phyloP scores from a whole-genome alignment of 495 filamentous ascomycete species.

The Penicillium antarcticum region DNA sequence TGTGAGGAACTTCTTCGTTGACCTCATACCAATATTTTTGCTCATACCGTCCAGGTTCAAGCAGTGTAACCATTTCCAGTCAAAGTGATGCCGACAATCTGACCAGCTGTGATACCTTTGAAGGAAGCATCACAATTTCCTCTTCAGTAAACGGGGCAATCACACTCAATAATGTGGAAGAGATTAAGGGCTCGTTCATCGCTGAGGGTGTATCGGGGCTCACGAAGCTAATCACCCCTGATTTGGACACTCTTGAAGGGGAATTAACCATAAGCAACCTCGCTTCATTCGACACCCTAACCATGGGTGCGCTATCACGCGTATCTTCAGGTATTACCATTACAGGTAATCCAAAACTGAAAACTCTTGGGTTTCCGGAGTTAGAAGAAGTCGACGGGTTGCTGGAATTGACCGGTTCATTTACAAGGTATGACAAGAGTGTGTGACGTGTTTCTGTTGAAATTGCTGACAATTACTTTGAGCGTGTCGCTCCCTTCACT shows the following conservation, averaged over 20 bases:
- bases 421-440: conserved; percentile 17
- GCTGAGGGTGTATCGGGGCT: conserved; percentile 17
- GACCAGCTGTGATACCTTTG: conserved; percentile 22
- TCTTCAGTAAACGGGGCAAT: conserved; percentile 23
- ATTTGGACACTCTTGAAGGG: conserved; percentile 24
- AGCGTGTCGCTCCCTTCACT: conserved; percentile 28
- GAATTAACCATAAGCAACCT: conserved; percentile 21
- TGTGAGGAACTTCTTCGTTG: neutral
- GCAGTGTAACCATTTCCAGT: conserved; percentile 21
- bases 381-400: conserved; percentile 26
- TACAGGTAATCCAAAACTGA: conserved; percentile 20
- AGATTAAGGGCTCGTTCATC: conserved; percentile 24
- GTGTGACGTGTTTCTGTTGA: neutral
- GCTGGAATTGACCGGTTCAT: conserved; percentile 22
- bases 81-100: conserved; percentile 28
- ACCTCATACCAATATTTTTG: neutral
- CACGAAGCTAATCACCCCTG: conserved; percentile 13
- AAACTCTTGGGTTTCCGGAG: conserved; percentile 16
- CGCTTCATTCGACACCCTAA: conserved; percentile 15
- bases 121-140: conserved; percentile 24
- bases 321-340: conserved; percentile 19
- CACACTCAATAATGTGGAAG: conserved; percentile 21
- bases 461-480: neutral
- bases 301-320: conserved; percentile 11
- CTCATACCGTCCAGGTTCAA: conserved; percentile 17